A percentile compares a stretch with the other conserved stretches of the same genome.
Evolutionary conservation across 2,329 filamentous ascomycete species (phyloP).

Genomic region (Capronia americana): DNA sequence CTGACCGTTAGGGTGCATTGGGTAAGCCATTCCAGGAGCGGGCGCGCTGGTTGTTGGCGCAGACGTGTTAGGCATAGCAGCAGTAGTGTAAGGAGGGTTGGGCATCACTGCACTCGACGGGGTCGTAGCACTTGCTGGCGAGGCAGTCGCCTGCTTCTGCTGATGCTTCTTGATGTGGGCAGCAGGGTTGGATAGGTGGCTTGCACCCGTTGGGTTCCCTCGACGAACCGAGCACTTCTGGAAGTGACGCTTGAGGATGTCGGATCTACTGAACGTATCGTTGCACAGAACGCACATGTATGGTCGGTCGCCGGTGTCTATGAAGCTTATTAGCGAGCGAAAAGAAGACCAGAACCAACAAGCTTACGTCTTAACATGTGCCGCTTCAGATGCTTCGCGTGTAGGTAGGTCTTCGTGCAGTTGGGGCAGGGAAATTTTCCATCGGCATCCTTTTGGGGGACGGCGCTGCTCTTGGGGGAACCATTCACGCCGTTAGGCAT

Average conservation of each 20-base stretch:
- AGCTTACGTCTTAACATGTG: constrained; percentile 91
- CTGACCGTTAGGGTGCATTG: constrained; percentile 35
- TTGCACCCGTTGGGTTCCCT: constrained; percentile 93
- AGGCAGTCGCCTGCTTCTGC: constrained; percentile 42
- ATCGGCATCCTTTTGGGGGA: constrained; percentile 93
- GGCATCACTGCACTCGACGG: constrained; percentile 35
- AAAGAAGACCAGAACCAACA: constrained; percentile 18
- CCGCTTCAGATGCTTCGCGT: constrained; percentile 96
- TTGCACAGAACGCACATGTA: constrained; percentile 98
- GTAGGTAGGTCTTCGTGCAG: constrained; percentile 97
- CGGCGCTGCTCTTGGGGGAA: constrained; percentile 77
- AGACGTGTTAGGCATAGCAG: constrained; percentile 37
- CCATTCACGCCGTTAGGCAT: constrained; percentile 67
- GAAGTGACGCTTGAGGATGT: constrained; percentile 98
- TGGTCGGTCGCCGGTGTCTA: constrained; percentile 95
- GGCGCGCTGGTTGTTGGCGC: constrained; percentile 38
- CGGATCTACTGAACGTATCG: constrained; percentile 96
- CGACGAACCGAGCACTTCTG: constrained; percentile 97
- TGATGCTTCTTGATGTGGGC: constrained; percentile 80
- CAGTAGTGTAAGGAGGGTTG: constrained; percentile 38
- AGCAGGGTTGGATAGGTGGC: constrained; percentile 90
- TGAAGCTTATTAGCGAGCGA: constrained; percentile 45
- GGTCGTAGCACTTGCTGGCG: constrained; percentile 33
- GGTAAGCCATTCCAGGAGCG: constrained; percentile 37
- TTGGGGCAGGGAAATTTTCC: constrained; percentile 98